Conservation (phyloP, 2,329 filamentous ascomycete genomes). For the Apiospora arundinis region DNA sequence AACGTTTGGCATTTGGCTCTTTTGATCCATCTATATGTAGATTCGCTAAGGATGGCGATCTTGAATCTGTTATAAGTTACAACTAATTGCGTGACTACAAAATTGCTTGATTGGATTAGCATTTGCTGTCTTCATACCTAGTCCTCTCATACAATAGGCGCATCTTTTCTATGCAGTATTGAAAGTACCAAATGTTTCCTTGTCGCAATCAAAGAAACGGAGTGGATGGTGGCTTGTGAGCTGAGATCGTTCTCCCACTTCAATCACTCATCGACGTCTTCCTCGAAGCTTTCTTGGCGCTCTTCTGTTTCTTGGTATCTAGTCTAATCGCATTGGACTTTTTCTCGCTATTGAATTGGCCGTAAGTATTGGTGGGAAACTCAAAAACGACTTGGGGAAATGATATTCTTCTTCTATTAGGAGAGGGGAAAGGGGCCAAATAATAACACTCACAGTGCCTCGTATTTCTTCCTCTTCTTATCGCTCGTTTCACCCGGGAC, state of each 20-base stretch:
- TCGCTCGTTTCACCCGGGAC: constrained; percentile 54
- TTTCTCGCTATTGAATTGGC: constrained; percentile 49
- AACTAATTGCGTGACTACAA: neutral
- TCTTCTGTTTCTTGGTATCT: constrained; percentile 54
- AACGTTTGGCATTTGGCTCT: neutral
- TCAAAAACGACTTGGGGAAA: neutral
- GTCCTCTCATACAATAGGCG: neutral
- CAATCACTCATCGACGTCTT: constrained; percentile 34
- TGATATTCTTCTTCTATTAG: neutral
- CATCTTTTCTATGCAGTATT: neutral
- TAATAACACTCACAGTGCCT: constrained; percentile 51
- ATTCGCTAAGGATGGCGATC: neutral
- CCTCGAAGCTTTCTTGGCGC: constrained; percentile 57
- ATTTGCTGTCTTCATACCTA: neutral
- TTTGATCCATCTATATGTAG: neutral
- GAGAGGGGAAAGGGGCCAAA: neutral
- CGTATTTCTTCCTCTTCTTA: constrained; percentile 56
- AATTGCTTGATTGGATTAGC: neutral
- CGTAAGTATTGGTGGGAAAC: constrained; percentile 26
- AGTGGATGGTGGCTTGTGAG: neutral
- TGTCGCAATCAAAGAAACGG: neutral
- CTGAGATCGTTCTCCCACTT: neutral
- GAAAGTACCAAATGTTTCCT: too few relatives aligned
- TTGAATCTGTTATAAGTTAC: neutral
- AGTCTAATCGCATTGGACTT: constrained; percentile 53